These are phyloP conservation scores for Singerocomus inundabilis DNA, from an alignment of 1,284 basidiomycete genomes.

Conservation along the genomic window DNA sequence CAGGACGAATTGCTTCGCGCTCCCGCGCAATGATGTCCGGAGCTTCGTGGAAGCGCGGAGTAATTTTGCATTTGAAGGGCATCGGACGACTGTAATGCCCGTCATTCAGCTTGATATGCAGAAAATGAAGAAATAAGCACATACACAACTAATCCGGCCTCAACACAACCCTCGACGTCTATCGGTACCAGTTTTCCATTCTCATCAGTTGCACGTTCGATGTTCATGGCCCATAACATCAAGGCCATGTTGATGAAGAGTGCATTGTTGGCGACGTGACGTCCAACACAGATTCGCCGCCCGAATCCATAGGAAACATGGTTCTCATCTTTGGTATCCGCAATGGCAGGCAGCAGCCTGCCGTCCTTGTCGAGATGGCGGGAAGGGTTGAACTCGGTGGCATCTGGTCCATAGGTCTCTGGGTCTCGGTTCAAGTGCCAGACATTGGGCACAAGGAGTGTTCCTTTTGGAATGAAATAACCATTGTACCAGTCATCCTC, in stretches of 20 bases:
- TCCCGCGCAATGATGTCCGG: too few species aligned
- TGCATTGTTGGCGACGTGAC: not conserved
- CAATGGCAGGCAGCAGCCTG: too few species aligned
- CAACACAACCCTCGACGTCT: not conserved
- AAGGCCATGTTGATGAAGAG: not conserved
- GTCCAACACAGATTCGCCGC: not conserved
- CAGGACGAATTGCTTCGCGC: too few species aligned
- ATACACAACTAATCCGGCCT: not conserved
- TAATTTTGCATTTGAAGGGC: too few species aligned
- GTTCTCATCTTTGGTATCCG: not conserved
- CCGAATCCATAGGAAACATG: not conserved
- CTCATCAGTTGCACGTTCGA: not conserved
- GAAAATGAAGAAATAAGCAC: not conserved
- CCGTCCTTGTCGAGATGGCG: too few species aligned
- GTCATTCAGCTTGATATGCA: not conserved
- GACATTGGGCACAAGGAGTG: too few species aligned
- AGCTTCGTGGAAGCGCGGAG: too few species aligned
- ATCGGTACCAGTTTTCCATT: not conserved
- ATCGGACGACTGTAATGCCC: not conserved
- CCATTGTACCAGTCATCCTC: too few species aligned
- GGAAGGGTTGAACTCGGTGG: too few species aligned
- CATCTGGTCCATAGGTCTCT: too few species aligned
- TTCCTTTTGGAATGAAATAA: too few species aligned
- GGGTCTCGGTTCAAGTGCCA: too few species aligned
- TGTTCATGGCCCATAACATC: not conserved